Base-by-base conservation (phyloP, 2,329 filamentous ascomycete genomes). In the Nemania serpens region DNA sequence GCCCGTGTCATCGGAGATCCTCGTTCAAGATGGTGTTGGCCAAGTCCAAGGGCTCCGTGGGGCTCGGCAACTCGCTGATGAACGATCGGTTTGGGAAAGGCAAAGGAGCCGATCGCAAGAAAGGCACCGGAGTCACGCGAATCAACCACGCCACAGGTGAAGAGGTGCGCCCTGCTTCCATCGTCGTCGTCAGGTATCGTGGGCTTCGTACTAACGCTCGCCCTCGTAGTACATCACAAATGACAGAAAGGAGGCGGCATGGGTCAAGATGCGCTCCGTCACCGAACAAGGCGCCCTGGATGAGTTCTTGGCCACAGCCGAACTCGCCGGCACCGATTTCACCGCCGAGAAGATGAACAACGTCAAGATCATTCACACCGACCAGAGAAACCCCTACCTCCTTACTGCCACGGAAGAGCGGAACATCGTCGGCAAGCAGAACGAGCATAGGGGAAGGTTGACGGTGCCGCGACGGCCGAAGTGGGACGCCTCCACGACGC, bases 181-280 rank as follows among this genome's bases (percentile, higher is more conserved):
- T n/a, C n/a, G n/a, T n/a, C n/a, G n/a, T n/a, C n/a, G n/a, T n/a
- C n/a, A n/a, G n/a, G n/a, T n/a, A n/a, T n/a, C n/a, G n/a, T n/a
- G n/a, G n/a, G n/a, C n/a, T n/a, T n/a, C n/a, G n/a, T n/a, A n/a
- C n/a, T n/a, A n/a, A n/a, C 39, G 10, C 61, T 66, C 34, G 59
- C 12, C 12, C 10, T 37, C 25, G 22, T 42, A 90, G 82, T 99
- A 99, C 76, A 88, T 98, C 70, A 95, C 92, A 50, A 97, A 96
- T 75, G 89, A 91, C 66, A 88, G 88, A 69, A 88, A 96, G 75
- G 93, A 98, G 79, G 95, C 94, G 37, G 85, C 91, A 69, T 99
- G 93, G 93, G 92, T 98, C 74, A 99, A 98, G 83, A 98, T 99
- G 95, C 92, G 94, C 80, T 97, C 92, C 75, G 91, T 99, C 69